These are phyloP conservation scores for Wickerhamomyces sp. DNA, from an alignment of 1,139 yeast species.

Conservation along the genomic window DNA sequence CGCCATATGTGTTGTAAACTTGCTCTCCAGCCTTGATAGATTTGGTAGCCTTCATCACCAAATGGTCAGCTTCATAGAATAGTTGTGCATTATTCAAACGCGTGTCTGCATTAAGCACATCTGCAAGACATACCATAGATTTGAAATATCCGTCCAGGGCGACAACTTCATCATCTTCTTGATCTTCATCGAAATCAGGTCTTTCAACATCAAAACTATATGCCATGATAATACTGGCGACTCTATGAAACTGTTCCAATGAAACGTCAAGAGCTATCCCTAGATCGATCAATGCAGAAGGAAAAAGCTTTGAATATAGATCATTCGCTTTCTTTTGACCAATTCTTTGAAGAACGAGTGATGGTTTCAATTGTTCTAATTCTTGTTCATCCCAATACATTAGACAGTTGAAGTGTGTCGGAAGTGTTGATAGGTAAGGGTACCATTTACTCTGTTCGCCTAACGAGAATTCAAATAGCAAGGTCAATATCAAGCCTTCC, in stretches of 20 bases:
- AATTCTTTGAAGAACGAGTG: constrained; percentile 62
- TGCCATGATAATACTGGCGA: constrained; percentile 68
- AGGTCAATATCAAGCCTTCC: constrained; percentile 68
- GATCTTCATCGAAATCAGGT: constrained; percentile 31
- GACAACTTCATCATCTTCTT: constrained; percentile 33
- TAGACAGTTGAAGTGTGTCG: constrained; percentile 58
- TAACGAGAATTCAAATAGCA: constrained; percentile 51
- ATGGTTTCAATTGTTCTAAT: constrained; percentile 54
- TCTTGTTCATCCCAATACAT: constrained; percentile 69
- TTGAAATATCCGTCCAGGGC: constrained; percentile 50
- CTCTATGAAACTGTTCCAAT: constrained; percentile 46
- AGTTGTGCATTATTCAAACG: constrained; percentile 72
- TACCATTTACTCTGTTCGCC: constrained; percentile 54
- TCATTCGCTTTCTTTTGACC: constrained; percentile 66
- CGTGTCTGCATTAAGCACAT: constrained; percentile 83
- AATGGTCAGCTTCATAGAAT: constrained; percentile 39
- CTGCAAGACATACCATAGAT: constrained; percentile 93
- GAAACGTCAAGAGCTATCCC: constrained; percentile 26
- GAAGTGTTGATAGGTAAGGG: constrained; percentile 69
- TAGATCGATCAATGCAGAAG: constrained; percentile 28
- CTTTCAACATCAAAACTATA: constrained; percentile 63
- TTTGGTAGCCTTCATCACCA: constrained; percentile 70
- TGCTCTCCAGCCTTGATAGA: constrained; percentile 64
- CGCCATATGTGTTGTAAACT: constrained; percentile 84
- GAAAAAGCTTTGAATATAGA: constrained; percentile 44